These are phyloP conservation scores for Fusarium sacchari DNA, from an alignment of 2,329 filamentous ascomycete genomes.

Conservation along the genomic window DNA sequence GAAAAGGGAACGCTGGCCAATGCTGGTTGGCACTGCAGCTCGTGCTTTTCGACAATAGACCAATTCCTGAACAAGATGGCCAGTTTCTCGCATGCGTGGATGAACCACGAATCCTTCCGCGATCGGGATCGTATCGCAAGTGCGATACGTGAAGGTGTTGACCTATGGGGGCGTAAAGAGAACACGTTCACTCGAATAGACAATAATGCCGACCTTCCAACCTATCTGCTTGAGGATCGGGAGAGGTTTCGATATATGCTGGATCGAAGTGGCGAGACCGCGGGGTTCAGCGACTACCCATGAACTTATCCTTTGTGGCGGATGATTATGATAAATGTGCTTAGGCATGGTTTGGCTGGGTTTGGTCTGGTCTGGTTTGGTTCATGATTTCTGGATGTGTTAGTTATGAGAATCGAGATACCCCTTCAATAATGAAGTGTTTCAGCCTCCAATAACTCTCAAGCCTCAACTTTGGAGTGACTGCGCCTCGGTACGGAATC, in stretches of 20 bases:
- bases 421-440: not conserved
- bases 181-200: constrained; percentile 61
- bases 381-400: not conserved
- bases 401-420: constrained; percentile 1
- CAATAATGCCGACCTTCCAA: constrained; percentile 63
- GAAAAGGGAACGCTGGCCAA: constrained; percentile 59
- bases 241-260: constrained; percentile 58
- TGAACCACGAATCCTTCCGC: constrained; percentile 61
- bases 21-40: constrained; percentile 71
- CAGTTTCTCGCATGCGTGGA: constrained; percentile 64
- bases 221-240: constrained; percentile 53
- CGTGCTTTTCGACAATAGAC: constrained; percentile 66
- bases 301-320: constrained; percentile 9
- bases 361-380: not conserved
- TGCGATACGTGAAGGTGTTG: constrained; percentile 61
- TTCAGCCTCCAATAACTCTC: not conserved
- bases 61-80: constrained; percentile 66
- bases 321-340: not conserved
- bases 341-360: not conserved
- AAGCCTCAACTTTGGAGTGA: not conserved
- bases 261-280: constrained; percentile 56
- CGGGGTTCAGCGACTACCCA: constrained; percentile 60
- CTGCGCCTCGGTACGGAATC: not conserved
- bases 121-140: constrained; percentile 60
- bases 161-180: constrained; percentile 63